Evolutionary conservation across 164 flowering plant species (phyloP).

Genomic region (Paratinospora sagittata): DNA sequence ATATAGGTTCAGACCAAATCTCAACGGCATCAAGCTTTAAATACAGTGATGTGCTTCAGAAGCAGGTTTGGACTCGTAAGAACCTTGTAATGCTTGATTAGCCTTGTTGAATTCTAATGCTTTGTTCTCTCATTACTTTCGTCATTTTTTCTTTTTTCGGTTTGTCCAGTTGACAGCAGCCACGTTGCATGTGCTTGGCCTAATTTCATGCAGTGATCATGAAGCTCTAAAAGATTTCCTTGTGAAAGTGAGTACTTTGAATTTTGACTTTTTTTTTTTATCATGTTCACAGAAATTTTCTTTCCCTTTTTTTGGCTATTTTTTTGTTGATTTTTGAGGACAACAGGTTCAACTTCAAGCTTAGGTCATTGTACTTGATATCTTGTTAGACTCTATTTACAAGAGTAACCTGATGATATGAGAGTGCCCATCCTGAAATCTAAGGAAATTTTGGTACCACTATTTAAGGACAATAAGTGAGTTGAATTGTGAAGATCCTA

Average conservation of each 20-base stretch:
- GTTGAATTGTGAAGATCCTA: no score
- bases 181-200: conserved; percentile 68
- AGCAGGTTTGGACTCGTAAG: conserved; percentile 51
- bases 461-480: no score
- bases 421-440: no score
- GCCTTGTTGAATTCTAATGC: neutral
- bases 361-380: no score
- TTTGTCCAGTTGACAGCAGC: conserved; percentile 65
- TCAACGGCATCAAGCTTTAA: conserved; percentile 68
- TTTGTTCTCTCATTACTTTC: no score
- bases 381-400: no score
- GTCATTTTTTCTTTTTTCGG: no score
- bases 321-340: no score
- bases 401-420: no score
- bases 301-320: neutral
- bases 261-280: neutral
- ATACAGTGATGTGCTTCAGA: conserved; percentile 73
- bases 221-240: conserved; percentile 61
- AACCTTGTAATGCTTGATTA: neutral
- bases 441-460: no score
- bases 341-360: no score
- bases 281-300: neutral
- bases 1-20: conserved; percentile 45
- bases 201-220: conserved; percentile 41
- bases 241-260: conserved; percentile 47